Percentiles rank a stretch among this genome's conserved stretches.
These are phyloP conservation scores for Hordeum marinum DNA, from an alignment of 176 grass and related monocot species.

Conservation along the genomic window DNA sequence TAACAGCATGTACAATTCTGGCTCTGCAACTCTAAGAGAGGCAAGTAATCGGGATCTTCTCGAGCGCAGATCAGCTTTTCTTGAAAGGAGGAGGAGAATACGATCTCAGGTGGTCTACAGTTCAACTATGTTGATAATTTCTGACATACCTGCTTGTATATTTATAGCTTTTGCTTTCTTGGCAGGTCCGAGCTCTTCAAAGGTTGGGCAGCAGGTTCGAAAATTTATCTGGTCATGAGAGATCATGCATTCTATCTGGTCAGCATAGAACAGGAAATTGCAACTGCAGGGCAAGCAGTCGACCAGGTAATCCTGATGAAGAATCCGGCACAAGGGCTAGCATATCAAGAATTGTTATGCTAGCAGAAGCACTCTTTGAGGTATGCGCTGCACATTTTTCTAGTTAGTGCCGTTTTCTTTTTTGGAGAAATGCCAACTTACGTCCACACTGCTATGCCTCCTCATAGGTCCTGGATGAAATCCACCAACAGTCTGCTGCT, in stretches of 20 bases:
- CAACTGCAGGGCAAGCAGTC: slow-evolving; percentile 64
- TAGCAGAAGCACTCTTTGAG: slow-evolving; percentile 97
- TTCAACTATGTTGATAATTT: slow-evolving; percentile 22
- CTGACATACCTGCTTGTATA: not conserved
- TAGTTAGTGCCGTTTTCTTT: slow-evolving; percentile 24
- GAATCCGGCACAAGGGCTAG: slow-evolving; percentile 66
- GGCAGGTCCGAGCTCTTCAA: slow-evolving; percentile 92
- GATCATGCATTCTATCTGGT: slow-evolving; percentile 88
- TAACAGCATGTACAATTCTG: slow-evolving; percentile 25
- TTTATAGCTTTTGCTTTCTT: slow-evolving; percentile 27
- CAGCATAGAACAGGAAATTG: slow-evolving; percentile 80
- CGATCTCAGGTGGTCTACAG: slow-evolving; percentile 76
- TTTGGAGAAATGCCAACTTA: slow-evolving; percentile 13
- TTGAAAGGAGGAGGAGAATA: slow-evolving; percentile 94
- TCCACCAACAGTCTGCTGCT: slow-evolving; percentile 88
- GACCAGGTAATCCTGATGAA: slow-evolving; percentile 72
- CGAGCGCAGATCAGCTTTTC: slow-evolving; percentile 84
- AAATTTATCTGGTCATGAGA: slow-evolving; percentile 84
- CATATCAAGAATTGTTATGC: slow-evolving; percentile 97
- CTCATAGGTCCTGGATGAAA: slow-evolving; percentile 95
- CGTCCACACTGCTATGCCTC: slow-evolving; percentile 15
- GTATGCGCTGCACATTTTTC: slow-evolving; percentile 32
- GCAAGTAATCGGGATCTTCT: slow-evolving; percentile 58
- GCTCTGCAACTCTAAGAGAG: slow-evolving; percentile 37
- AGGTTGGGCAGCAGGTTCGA: slow-evolving; percentile 91